Base-by-base conservation (phyloP, 2,329 filamentous ascomycete genomes). In the Paecilomyces niveus region DNA sequence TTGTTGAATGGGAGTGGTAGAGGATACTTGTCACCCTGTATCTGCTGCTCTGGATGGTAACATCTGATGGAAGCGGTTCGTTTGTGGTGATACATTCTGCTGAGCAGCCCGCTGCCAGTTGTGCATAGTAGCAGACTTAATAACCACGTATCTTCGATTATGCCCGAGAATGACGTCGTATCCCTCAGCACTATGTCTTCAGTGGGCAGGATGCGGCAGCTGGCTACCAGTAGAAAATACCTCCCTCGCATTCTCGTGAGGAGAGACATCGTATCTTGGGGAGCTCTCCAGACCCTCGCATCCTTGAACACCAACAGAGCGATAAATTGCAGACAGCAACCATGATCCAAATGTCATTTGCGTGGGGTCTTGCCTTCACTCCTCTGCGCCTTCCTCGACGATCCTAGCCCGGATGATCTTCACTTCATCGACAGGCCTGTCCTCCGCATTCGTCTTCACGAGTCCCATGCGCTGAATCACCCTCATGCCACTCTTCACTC, bases 401-500 rank as follows among this genome's bases (percentile, higher is more conserved):
- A 96, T 80, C 62, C 81, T 83, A 9, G 91, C 90, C 64, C 79
- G 84, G 52, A 90, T 70, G 61, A 97, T 93, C 77, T 84, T 92
- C 57, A 97, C 84, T 66, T 95, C 87, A 66, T 95, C 88, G 5
- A 86, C 76, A 0, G 94, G 94, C 65, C 88, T 80, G 74, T 97
- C 94, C 65, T 93, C 90, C 7, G 78, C 76, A 24, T 85, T 90
- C 0, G 92, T 96, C 78, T 89, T 90, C 54, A 96, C 91, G 59
- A 94, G 72, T 0, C 92, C 94, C 85, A 99, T 89, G 64, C 91
- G 83, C 79, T 90, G 87, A 29, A 97, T 86, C n/a, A 93, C 81
- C 58, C 83, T 80, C 83, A 97, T 85, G 0, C 94, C 94, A 57
- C 77, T 84, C 78, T 89, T 92, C 45, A 99, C 92, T 57, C 93